A percentile compares a stretch with the other conserved stretches of the same genome.
Conservation (phyloP, 345 rosid species). For the Melastoma malabathricum region DNA sequence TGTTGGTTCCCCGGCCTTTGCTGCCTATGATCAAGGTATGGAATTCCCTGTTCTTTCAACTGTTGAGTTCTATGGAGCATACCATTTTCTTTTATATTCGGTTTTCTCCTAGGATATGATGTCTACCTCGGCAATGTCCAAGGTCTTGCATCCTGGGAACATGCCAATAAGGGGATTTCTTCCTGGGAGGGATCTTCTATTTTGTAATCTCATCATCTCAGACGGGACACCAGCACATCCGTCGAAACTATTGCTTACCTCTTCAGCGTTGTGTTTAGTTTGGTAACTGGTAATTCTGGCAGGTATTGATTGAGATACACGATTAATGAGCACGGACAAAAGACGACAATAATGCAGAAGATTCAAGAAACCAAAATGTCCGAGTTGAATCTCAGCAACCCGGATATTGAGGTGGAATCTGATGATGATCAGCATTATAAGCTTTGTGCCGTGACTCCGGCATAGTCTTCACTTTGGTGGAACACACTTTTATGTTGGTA, state of each 20-base stretch:
- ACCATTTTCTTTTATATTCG: background rate
- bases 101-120: slow-evolving; percentile 24
- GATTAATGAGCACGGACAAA: slow-evolving; percentile 77
- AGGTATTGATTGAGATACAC: slow-evolving; percentile 95
- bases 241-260: background rate
- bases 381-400: slow-evolving; percentile 52
- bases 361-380: slow-evolving; percentile 74
- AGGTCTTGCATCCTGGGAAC: slow-evolving; percentile 37
- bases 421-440: slow-evolving; percentile 53
- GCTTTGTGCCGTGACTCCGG: slow-evolving; percentile 73
- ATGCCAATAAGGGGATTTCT: slow-evolving; percentile 26
- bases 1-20: slow-evolving; percentile 98
- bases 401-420: slow-evolving; percentile 41
- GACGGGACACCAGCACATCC: too few species aligned
- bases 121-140: slow-evolving; percentile 40
- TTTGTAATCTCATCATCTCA: too few species aligned
- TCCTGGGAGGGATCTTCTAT: slow-evolving; percentile 16
- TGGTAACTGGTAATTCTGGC: slow-evolving; percentile 9
- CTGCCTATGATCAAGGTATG: slow-evolving; percentile 95
- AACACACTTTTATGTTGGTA: slow-evolving; percentile 37
- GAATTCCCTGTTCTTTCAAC: slow-evolving; percentile 3
- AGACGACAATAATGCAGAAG: slow-evolving; percentile 95
- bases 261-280: background rate
- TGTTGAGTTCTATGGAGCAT: slow-evolving; percentile 8
- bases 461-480: slow-evolving; percentile 39